Evolutionary conservation across 139 green algal species (phyloP).

Genomic region (Desmodesmus armatus): DNA sequence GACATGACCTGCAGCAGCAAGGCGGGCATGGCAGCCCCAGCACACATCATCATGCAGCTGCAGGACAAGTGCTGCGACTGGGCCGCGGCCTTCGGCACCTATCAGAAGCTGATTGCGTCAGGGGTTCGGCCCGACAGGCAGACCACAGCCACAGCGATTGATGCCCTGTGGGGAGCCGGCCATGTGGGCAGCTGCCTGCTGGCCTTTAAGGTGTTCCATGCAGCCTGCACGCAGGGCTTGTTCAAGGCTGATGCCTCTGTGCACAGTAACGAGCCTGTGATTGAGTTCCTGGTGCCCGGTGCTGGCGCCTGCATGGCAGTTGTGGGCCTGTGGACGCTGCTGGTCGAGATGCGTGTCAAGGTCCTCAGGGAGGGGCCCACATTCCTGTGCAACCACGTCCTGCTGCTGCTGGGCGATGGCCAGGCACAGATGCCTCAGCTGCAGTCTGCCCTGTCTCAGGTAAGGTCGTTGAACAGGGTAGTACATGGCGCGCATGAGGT

Average conservation of each 20-base stretch:
- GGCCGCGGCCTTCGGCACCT: slow-evolving; percentile 36
- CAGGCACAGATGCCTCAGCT: slow-evolving; percentile 2
- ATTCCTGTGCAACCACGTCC: slow-evolving; percentile 32
- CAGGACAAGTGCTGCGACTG: slow-evolving; percentile 49
- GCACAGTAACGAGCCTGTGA: neutral
- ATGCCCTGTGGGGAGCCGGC: slow-evolving; percentile 38
- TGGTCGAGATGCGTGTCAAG: slow-evolving; percentile 20
- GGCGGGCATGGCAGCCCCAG: slow-evolving; percentile 38
- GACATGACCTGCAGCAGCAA: slow-evolving; percentile 9
- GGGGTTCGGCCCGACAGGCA: slow-evolving; percentile 39
- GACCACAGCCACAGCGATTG: slow-evolving; percentile 19
- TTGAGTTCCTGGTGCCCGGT: slow-evolving; percentile 31
- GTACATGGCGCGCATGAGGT: no score
- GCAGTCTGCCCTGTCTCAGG: slow-evolving; percentile 12
- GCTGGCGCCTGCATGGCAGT: slow-evolving; percentile 32
- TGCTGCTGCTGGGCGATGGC: slow-evolving; percentile 28
- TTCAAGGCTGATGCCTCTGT: slow-evolving; percentile 30
- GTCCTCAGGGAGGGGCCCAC: slow-evolving; percentile 17
- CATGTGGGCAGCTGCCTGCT: slow-evolving; percentile 32
- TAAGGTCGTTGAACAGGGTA: neutral
- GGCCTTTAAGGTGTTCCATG: slow-evolving; percentile 40
- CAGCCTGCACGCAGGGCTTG: slow-evolving; percentile 32
- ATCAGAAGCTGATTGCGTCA: slow-evolving; percentile 35
- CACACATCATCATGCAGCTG: slow-evolving; percentile 41
- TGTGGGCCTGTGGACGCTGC: slow-evolving; percentile 29